Conservation (phyloP, 768 basidiomycete species). For the Calocybe cyanea region DNA sequence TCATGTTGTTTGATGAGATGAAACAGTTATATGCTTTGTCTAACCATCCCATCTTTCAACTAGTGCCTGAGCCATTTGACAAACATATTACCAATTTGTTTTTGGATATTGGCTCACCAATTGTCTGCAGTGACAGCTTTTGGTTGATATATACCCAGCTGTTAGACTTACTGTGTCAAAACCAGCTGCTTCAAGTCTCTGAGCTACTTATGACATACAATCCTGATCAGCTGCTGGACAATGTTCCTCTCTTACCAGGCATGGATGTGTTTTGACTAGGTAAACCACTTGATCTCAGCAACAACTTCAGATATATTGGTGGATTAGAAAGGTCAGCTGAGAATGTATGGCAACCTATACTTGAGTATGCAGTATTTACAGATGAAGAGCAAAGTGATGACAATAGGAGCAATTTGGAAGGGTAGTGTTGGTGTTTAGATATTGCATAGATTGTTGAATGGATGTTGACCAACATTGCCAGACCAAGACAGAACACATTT, state of each 20-base stretch:
- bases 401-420: too few species aligned
- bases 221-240: conserved; percentile 7
- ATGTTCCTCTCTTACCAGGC: conserved; percentile 9
- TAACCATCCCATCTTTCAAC: conserved; percentile 16
- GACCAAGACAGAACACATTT: too few species aligned
- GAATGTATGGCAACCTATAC: background rate
- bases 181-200: background rate
- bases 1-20: conserved; percentile 11
- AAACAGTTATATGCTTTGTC: conserved; percentile 15
- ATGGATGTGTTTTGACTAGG: conserved; percentile 8
- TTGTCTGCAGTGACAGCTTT: conserved; percentile 11
- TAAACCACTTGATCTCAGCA: conserved; percentile 3
- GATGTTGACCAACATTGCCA: too few species aligned
- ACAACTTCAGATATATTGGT: background rate
- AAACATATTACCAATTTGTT: conserved; percentile 10
- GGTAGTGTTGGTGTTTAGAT: too few species aligned
- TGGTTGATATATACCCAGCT: conserved; percentile 11
- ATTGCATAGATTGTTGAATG: too few species aligned
- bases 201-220: background rate
- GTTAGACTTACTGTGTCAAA: background rate
- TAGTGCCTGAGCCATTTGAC: conserved; percentile 16
- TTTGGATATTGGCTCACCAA: conserved; percentile 10
- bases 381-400: background rate
- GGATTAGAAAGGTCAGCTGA: background rate
- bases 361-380: conserved; percentile 4